Conservation (phyloP, 2,329 filamentous ascomycete species). For the Sporothrix dimorphospora region DNA sequence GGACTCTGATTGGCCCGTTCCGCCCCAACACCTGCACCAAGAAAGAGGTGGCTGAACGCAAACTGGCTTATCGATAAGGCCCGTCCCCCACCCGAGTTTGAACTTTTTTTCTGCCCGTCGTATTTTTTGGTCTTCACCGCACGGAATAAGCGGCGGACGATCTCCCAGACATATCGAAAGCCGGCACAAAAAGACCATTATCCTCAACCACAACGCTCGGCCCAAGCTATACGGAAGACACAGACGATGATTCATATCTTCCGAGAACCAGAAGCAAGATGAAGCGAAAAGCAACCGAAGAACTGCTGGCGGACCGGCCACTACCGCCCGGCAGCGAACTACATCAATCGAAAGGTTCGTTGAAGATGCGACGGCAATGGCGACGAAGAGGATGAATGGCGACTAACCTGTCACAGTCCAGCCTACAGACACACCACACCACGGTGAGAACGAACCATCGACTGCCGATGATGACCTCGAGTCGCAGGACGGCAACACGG, state of each 20-base stretch:
- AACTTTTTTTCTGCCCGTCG: background rate
- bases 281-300: slow-evolving; percentile 34
- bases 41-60: background rate
- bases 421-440: background rate
- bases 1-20: slow-evolving; percentile 25
- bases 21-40: background rate
- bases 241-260: background rate
- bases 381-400: background rate
- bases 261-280: background rate
- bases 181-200: too few species aligned
- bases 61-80: slow-evolving; percentile 32
- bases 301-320: slow-evolving; percentile 21
- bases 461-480: slow-evolving; percentile 20
- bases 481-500: slow-evolving; percentile 9
- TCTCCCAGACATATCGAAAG: slow-evolving; percentile 11
- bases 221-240: background rate
- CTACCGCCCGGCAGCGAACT: background rate
- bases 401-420: background rate
- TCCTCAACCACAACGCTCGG: background rate
- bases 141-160: slow-evolving; percentile 1
- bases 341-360: slow-evolving; percentile 2
- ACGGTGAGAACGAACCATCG: background rate
- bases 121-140: slow-evolving; percentile 16
- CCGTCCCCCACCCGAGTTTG: slow-evolving; percentile 16
- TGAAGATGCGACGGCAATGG: background rate